phyloP scores from a whole-genome alignment of 179 eudicot genomes.

The Nepenthes alata region DNA sequence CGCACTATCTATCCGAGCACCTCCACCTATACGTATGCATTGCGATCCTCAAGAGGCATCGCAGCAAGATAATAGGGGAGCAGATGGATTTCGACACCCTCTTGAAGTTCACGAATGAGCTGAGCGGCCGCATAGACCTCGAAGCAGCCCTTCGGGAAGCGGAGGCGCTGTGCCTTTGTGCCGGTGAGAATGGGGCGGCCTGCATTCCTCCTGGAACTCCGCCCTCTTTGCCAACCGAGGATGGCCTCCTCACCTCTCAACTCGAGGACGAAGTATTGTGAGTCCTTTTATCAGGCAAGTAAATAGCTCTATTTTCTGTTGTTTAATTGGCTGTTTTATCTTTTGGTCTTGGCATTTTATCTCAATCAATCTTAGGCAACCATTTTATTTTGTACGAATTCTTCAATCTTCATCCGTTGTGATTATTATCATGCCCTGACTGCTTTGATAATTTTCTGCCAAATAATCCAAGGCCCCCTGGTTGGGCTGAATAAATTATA shows the following conservation, averaged over 20 bases:
- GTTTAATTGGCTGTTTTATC: too few species aligned
- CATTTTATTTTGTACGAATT: too few species aligned
- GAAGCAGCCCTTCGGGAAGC: slow-evolving; percentile 63
- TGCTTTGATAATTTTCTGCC: too few species aligned
- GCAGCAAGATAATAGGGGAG: slow-evolving; percentile 77
- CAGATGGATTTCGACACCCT: slow-evolving; percentile 94
- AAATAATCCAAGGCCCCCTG: too few species aligned
- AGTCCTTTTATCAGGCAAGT: background rate
- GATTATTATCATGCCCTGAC: too few species aligned
- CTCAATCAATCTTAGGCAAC: too few species aligned
- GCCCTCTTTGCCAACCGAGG: slow-evolving; percentile 62
- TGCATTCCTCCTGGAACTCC: slow-evolving; percentile 97
- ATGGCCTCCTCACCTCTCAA: slow-evolving; percentile 39
- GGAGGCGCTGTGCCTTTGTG: slow-evolving; percentile 82
- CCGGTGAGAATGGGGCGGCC: slow-evolving; percentile 91
- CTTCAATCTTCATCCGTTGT: too few species aligned
- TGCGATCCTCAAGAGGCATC: slow-evolving; percentile 64
- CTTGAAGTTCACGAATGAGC: slow-evolving; percentile 76
- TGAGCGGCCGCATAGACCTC: slow-evolving; percentile 75
- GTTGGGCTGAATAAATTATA: too few species aligned
- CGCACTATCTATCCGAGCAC: slow-evolving; percentile 72
- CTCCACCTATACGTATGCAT: slow-evolving; percentile 74
- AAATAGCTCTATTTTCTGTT: too few species aligned
- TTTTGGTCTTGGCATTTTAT: too few species aligned
- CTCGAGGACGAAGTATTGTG: slow-evolving; percentile 70